Evolutionary conservation across 495 filamentous ascomycete species (phyloP), one percentile per base, ranked within the genome.

Genomic region (Wilcoxina mikolae): DNA sequence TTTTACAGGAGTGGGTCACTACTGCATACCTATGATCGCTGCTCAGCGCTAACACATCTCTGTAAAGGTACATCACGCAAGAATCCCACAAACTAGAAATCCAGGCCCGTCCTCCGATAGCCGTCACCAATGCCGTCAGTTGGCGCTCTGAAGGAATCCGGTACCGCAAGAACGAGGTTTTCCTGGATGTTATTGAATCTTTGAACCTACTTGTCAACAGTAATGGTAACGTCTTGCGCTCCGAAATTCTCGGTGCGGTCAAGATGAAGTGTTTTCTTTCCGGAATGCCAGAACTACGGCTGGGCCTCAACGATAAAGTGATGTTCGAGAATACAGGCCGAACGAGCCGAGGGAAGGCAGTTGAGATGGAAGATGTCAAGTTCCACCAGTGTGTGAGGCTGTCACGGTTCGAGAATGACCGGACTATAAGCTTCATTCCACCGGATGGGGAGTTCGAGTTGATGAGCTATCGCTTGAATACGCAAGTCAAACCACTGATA

Each of bases 241-340:
- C 89, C 4, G 93, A 99, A 72, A 99, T 99, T 58, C 73, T 99
- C 12, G 93, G 93, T 38, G 90, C 91, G 18, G 79, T 99, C 66
- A 99, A 99, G 70, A 91, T 99, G 93, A 99, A 99, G 71, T 99
- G 93, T 71, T 99, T 96, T 68, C 77, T 99, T 27, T 94, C 86
- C 50, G 93, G 93, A 27, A 99, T 99, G 93, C 93, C 93, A 4
- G 93, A 99, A 68, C 71, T 99, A 60, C 84, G 93, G 46, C 68
- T 99, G 39, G 93, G 93, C 0, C 68, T 99, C 60, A 99, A 99
- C 73, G 93, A 99, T 71, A 99, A 99, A 68, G 93, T 85, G 61
- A 99, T 99, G 93, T 99, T 99, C 65, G 93, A 99, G 72, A 91
- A 87, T 27, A 99, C 93, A 7, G 93, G 93, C 12, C 77, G 93